Base-by-base conservation (phyloP, 164 flowering plant species). In the Annona cherimola region DNA sequence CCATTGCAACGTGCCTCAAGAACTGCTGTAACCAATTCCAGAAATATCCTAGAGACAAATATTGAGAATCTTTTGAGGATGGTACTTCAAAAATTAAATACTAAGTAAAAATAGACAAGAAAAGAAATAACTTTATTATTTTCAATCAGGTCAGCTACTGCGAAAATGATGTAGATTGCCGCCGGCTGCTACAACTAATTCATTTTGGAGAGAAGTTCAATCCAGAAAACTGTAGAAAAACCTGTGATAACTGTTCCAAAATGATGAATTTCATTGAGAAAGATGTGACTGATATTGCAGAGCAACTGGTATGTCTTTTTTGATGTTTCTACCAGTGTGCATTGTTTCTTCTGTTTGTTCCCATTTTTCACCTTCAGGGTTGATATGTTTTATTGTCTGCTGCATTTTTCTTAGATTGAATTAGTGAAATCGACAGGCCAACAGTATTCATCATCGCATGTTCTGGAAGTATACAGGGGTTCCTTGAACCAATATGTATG, bases 121-220 rank as follows among this genome's bases (percentile, higher is more conserved):
- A 62, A 74, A 14, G 59, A 20, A 70, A 62, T 44, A 46, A 63
- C 8, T 73, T 5, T 54, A 4, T 70, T 4, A 61, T 60, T 20
- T 63, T 2, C 78, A 79, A 74, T 70, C 91, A 93, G 97, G 98
- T 96, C 69, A 85, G 96, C 82, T 96, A 96, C 79, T 91, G 90
- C 81, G 99, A 96, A 83, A 93, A 96, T 80, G 94, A 88, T 76
- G 97, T 88, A 63, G 99, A 96, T 73, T 96, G 99, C 68, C 86
- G 99, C 63, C 96, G 98, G 70, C 83, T 89, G 60, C 79, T 91
- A 55, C 99, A 96, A 72, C 95, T 96, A 57, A 70, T 86, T 78
- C 99, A 96, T 78, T 91, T 96, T 83, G 99, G 97, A 45, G 98
- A 96, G 73, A 96, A 88, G 67, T 92, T 95, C 83, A 89, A 91